These are phyloP conservation scores for Zygnema circumcarinatum DNA, from an alignment of 139 green algal species.

Conservation along the genomic window DNA sequence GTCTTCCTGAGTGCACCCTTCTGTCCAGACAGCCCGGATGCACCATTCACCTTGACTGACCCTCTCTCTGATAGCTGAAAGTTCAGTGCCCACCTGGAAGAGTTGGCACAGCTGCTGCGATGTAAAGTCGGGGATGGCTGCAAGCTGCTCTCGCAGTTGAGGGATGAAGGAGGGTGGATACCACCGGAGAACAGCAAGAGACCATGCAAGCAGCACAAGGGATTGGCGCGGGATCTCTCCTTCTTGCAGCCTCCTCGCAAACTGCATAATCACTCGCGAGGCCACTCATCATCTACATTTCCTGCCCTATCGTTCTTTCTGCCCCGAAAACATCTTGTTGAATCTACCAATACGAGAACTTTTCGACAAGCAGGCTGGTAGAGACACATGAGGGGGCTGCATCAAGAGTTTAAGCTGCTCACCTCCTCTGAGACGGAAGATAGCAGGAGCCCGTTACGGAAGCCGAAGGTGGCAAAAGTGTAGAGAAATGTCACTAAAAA, in stretches of 20 bases:
- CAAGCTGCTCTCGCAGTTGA: neutral
- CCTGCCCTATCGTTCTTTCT: neutral
- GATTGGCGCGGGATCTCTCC: neutral
- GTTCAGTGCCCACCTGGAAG: slow-evolving; percentile 36
- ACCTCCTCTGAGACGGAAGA: neutral
- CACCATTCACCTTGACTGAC: too few species aligned
- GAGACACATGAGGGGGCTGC: too few species aligned
- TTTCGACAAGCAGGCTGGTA: too few species aligned
- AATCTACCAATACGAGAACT: too few species aligned
- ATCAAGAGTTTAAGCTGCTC: too few species aligned
- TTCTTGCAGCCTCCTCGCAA: neutral
- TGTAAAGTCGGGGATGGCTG: neutral
- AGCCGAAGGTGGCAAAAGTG: neutral
- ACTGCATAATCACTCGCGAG: slow-evolving; percentile 19
- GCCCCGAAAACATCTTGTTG: neutral
- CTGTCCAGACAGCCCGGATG: too few species aligned
- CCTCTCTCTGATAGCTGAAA: too few species aligned
- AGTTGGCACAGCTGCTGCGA: slow-evolving; percentile 40
- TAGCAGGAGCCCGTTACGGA: neutral
- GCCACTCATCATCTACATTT: neutral
- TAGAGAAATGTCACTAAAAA: neutral
- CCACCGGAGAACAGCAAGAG: neutral
- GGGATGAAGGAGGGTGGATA: neutral
- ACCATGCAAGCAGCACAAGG: slow-evolving; percentile 11
- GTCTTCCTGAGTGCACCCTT: too few species aligned